Base-by-base conservation (phyloP, 2,329 filamentous ascomycete genomes). In the Fusarium tuaranense region DNA sequence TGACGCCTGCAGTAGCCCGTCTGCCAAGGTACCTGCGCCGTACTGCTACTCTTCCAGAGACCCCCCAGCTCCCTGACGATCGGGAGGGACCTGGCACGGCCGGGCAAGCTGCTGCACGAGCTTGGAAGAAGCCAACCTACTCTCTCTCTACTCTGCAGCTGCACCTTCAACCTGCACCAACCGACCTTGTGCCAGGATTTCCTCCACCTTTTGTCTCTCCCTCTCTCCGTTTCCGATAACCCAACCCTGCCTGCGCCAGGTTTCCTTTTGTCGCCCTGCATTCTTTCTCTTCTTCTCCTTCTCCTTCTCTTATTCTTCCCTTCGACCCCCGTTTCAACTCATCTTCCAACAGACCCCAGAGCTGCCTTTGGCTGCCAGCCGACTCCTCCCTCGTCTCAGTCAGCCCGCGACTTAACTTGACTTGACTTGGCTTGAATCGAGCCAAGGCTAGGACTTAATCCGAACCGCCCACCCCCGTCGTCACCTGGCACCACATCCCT, bases 101-200 rank as follows among this genome's bases (percentile, higher is more conserved):
- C 22, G 14, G 13, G 13, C 27, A 27, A 65, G 61, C 46, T 63
- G 61, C 46, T 63, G 30, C 46, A 64, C 67, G 65, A 69, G 57
- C 68, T 74, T 74, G 70, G 71, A 71, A 65, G 68, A 73, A 62
- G 63, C 71, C 68, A 61, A 59, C 57, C 46, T 62, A 70, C 69
- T 48, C 22, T 48, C 20, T 46, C 58, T 57, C 34, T 69, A 48
- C 57, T 44, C 20, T 44, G 63, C 46, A 22, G 22, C 53, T 65
- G 62, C 51, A 55, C 62, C 46, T 36, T 58, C 38, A 25, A 27
- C 70, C 72, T 64, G 71, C 46, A 73, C 70, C 65, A 72, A 65
- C 57, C 25, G 59, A 74, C 59, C 65, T 60, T 68, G 62, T 75
- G 72, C 72, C 72, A 75, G 69, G 72, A 63, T 74, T 74, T 70